phyloP scores from a whole-genome alignment of 2,329 filamentous ascomycete species.

The Phoma herbarum region DNA sequence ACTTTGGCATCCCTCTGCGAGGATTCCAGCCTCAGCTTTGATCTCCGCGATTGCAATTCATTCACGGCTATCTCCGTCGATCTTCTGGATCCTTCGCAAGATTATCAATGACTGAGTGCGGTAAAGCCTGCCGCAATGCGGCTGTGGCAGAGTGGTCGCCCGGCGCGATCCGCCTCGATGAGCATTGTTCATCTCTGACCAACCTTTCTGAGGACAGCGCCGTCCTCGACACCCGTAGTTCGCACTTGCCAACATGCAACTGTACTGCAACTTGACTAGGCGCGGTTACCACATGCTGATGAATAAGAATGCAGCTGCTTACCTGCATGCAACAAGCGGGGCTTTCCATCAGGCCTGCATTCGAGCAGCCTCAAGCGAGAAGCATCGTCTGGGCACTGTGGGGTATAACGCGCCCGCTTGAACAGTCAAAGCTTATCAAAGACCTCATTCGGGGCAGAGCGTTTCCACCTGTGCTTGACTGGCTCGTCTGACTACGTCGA shows the following conservation, averaged over 20 bases:
- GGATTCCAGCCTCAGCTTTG: not conserved
- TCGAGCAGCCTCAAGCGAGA: slow-evolving; percentile 23
- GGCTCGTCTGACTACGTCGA: not conserved
- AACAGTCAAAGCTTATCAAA: slow-evolving; percentile 32
- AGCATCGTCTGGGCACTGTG: not conserved
- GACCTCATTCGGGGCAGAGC: slow-evolving; percentile 5
- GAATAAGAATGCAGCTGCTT: slow-evolving; percentile 30
- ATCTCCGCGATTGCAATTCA: not conserved
- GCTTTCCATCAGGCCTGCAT: slow-evolving; percentile 19
- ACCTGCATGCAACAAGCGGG: slow-evolving; percentile 27
- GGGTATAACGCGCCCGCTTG: not conserved
- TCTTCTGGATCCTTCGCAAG: no score
- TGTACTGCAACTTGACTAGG: not conserved
- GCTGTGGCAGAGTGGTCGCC: not conserved
- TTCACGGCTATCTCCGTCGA: not conserved
- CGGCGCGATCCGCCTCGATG: not conserved
- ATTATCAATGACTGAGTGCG: slow-evolving; percentile 1
- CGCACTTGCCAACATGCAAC: not conserved
- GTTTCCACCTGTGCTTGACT: not conserved
- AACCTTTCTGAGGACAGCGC: not conserved
- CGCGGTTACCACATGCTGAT: slow-evolving; percentile 28
- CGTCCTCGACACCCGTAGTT: not conserved
- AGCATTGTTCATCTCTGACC: slow-evolving; percentile 5
- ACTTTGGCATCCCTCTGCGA: no score
- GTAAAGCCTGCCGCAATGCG: not conserved